Evolutionary conservation across 2,329 filamentous ascomycete species (phyloP).

Genomic region (Pseudogymnoascus pannorum): DNA sequence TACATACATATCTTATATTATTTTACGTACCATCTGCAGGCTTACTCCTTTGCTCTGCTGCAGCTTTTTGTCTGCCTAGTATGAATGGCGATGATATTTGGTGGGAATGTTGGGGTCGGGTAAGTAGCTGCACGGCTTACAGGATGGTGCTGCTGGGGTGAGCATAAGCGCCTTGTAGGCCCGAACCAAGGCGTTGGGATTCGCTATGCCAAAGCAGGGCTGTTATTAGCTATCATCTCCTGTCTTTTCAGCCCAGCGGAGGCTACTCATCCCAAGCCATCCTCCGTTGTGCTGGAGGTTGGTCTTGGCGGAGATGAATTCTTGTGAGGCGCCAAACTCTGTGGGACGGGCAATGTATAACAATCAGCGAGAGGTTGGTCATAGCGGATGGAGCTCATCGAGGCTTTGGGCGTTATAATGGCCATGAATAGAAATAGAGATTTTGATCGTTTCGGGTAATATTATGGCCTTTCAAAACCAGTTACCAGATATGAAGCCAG

Average conservation of each 20-base stretch:
- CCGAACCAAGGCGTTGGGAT: neutral
- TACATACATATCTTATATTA: neutral
- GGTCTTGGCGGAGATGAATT: neutral
- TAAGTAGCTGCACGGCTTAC: neutral
- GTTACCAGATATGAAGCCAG: neutral
- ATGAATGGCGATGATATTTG: neutral
- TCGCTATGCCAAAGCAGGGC: neutral
- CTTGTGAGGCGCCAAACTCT: neutral
- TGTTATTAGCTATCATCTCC: neutral
- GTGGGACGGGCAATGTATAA: neutral
- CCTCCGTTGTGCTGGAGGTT: neutral
- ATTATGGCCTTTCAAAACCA: neutral
- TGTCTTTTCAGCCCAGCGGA: neutral
- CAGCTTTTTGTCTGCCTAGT: neutral
- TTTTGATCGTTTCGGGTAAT: too few relatives aligned
- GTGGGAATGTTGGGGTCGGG: neutral
- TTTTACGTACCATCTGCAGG: neutral
- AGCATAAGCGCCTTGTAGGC: neutral
- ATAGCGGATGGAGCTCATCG: too few relatives aligned
- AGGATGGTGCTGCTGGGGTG: neutral
- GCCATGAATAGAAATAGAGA: neutral
- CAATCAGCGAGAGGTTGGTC: neutral
- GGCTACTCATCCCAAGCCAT: neutral
- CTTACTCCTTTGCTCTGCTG: neutral
- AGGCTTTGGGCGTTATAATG: neutral